Conservation (phyloP, 2,329 filamentous ascomycete genomes). For the Fusarium sp. region DNA sequence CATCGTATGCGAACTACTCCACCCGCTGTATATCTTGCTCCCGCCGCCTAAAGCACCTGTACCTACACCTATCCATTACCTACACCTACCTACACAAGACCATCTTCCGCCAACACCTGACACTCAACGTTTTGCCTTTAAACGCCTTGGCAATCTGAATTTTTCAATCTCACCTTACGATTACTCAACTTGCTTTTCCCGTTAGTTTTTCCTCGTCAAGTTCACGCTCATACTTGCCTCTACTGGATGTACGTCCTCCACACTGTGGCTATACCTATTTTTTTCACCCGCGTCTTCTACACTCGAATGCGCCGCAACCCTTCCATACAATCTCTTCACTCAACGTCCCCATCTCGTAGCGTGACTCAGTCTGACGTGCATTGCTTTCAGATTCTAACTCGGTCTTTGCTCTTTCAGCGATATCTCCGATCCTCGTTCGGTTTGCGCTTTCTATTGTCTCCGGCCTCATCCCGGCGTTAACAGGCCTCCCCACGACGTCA, state of each 20-base stretch:
- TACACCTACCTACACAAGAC: slow-evolving; percentile 16
- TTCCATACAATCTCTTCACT: slow-evolving; percentile 26
- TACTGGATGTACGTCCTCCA: slow-evolving; percentile 10
- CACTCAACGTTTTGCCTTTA: slow-evolving; percentile 41
- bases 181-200: slow-evolving; percentile 25
- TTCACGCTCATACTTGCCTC: slow-evolving; percentile 7
- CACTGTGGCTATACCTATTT: slow-evolving; percentile 28
- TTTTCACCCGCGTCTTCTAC: slow-evolving; percentile 31
- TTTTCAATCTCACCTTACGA: slow-evolving; percentile 27
- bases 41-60: slow-evolving; percentile 11
- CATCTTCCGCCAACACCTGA: slow-evolving; percentile 34
- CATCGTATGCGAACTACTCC: slow-evolving; percentile 31
- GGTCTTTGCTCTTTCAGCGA: slow-evolving; percentile 34
- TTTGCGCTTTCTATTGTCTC: slow-evolving; percentile 38
- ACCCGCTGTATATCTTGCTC: slow-evolving; percentile 13
- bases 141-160: slow-evolving; percentile 44
- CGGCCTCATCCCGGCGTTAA: slow-evolving; percentile 47
- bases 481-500: slow-evolving; percentile 47
- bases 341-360: slow-evolving; percentile 16
- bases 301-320: slow-evolving; percentile 44
- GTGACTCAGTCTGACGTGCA: slow-evolving; percentile 45
- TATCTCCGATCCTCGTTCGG: slow-evolving; percentile 45
- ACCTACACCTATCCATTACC: slow-evolving; percentile 13
- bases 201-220: slow-evolving; percentile 29
- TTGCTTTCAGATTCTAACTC: slow-evolving; percentile 38